Conservation (phyloP, 352 stramenopile genomes). For the Pythium aristosporum region DNA sequence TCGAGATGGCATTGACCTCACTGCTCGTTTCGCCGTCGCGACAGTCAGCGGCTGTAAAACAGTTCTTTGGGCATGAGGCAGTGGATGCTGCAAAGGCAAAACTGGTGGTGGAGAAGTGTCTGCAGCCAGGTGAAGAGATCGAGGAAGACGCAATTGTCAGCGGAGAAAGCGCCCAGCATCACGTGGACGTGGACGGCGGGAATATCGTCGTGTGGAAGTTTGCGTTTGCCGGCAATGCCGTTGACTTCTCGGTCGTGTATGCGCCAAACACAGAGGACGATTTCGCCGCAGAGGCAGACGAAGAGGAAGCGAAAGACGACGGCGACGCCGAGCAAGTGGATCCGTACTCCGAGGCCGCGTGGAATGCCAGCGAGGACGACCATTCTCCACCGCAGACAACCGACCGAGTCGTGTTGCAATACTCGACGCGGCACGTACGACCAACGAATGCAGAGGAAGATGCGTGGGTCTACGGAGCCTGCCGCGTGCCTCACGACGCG, state of each 20-base stretch:
- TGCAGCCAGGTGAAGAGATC: neutral
- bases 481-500: constrained; percentile 18
- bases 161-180: neutral
- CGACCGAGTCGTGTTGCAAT: constrained; percentile 21
- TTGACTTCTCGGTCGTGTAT: constrained; percentile 31
- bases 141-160: constrained; percentile 3
- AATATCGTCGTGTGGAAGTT: constrained; percentile 41
- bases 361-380: neutral
- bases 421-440: constrained; percentile 28
- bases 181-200: neutral
- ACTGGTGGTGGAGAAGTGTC: neutral
- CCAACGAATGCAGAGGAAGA: neutral
- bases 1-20: constrained; percentile 1
- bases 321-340: constrained; percentile 4
- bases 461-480: constrained; percentile 34
- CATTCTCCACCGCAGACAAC: neutral
- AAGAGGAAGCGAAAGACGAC: neutral
- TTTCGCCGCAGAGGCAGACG: neutral
- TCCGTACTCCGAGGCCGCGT: constrained; percentile 20
- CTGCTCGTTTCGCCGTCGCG: neutral
- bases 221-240: constrained; percentile 26
- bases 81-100: neutral
- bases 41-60: neutral
- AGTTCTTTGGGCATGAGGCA: constrained; percentile 1
- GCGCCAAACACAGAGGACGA: constrained; percentile 5